Evolutionary conservation across 805 yeast species (phyloP).

Genomic region (Pichia deserticola): DNA sequence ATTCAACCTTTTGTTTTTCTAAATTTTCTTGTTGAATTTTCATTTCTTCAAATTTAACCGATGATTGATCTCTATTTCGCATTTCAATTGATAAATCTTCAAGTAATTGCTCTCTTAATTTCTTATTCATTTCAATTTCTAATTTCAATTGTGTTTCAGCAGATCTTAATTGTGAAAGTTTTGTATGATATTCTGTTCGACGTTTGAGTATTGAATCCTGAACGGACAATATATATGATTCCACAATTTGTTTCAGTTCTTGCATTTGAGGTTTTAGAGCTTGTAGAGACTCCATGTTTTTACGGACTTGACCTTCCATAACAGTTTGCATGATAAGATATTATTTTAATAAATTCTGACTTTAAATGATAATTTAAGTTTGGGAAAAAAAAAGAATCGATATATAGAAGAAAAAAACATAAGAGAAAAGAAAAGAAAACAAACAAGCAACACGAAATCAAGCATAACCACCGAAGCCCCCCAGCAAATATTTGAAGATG

Average conservation of each 20-base stretch:
- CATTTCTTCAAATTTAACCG: constrained; percentile 34
- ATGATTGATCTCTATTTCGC: constrained; percentile 26
- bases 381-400: too few relatives aligned
- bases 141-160: constrained; percentile 15
- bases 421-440: too few relatives aligned
- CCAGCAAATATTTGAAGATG: too few relatives aligned
- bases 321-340: background rate
- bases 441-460: too few relatives aligned
- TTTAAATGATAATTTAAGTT: too few relatives aligned
- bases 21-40: constrained; percentile 30
- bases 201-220: constrained; percentile 13
- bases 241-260: constrained; percentile 14
- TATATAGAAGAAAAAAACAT: too few relatives aligned
- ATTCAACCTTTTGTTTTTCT: constrained; percentile 21
- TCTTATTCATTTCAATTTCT: constrained; percentile 15
- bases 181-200: constrained; percentile 18
- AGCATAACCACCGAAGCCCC: too few relatives aligned
- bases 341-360: background rate
- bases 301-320: constrained; percentile 8
- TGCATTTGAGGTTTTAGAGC: constrained; percentile 19
- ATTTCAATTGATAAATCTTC: constrained; percentile 16
- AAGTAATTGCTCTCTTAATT: constrained; percentile 17
- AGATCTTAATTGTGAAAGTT: constrained; percentile 16
- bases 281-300: constrained; percentile 18
- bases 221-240: constrained; percentile 14